These are phyloP conservation scores for Pythium oligandrum DNA, from an alignment of 352 stramenopile genomes.

Conservation along the genomic window DNA sequence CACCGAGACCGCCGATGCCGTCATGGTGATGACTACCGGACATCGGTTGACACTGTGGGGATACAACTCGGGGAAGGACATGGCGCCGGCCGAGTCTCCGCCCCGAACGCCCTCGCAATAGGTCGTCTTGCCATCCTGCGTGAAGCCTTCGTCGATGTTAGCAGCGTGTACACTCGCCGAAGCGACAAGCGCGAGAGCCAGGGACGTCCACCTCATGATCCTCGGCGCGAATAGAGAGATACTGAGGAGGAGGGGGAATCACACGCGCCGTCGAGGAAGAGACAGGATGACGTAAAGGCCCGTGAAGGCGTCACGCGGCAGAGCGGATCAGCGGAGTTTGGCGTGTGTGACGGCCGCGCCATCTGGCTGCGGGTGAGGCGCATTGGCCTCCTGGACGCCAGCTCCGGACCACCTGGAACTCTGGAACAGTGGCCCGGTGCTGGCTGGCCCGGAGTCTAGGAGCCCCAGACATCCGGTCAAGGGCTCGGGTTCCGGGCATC, in stretches of 20 bases:
- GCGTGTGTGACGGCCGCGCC: too few species aligned
- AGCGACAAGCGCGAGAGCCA: conserved; percentile 5
- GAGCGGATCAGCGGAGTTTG: too few species aligned
- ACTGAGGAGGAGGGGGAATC: neutral
- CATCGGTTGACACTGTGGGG: conserved; percentile 49
- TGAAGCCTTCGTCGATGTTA: conserved; percentile 63
- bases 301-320: neutral
- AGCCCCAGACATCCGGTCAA: too few species aligned
- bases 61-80: conserved; percentile 42
- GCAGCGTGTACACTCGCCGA: conserved; percentile 6
- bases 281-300: neutral
- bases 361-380: too few species aligned
- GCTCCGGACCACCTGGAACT: too few species aligned
- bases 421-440: too few species aligned
- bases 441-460: too few species aligned
- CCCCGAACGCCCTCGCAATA: conserved; percentile 63
- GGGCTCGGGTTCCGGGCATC: too few species aligned
- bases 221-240: neutral
- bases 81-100: conserved; percentile 15
- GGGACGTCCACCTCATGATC: neutral
- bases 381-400: too few species aligned
- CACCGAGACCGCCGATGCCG: conserved; percentile 29
- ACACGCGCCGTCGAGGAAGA: too few species aligned
- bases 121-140: conserved; percentile 52
- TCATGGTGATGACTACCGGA: conserved; percentile 45